phyloP scores from a whole-genome alignment of 805 yeast genomes.

The Yamadazyma laniorum region DNA sequence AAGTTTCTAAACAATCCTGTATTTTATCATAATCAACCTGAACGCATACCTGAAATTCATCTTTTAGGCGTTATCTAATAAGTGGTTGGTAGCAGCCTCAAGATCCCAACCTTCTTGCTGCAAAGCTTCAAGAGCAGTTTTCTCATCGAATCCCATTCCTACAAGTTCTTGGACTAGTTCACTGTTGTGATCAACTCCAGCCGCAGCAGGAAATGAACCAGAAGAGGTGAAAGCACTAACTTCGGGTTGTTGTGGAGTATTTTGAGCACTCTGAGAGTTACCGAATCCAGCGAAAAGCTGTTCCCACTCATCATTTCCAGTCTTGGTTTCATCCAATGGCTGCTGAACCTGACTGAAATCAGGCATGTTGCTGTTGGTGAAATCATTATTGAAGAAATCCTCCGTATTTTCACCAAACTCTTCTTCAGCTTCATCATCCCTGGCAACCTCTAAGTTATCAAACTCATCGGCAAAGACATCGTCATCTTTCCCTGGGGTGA shows the following conservation, averaged over 20 bases:
- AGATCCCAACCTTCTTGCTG: conserved; percentile 69
- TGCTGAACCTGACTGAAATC: conserved; percentile 30
- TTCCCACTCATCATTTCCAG: conserved; percentile 82
- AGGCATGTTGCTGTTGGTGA: conserved; percentile 26
- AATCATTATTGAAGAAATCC: conserved; percentile 25
- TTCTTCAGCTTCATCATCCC: conserved; percentile 28
- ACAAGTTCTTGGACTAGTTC: conserved; percentile 73
- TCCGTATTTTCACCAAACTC: conserved; percentile 18
- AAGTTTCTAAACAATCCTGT: not conserved
- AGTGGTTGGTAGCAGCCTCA: conserved; percentile 82
- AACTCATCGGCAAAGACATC: conserved; percentile 41
- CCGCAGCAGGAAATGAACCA: conserved; percentile 4
- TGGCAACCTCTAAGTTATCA: conserved; percentile 35
- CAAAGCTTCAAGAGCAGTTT: conserved; percentile 67
- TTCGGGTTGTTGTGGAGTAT: conserved; percentile 11
- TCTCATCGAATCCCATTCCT: conserved; percentile 83
- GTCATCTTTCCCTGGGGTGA: no score
- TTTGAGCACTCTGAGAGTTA: conserved; percentile 30
- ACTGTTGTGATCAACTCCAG: not conserved
- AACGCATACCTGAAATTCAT: no score
- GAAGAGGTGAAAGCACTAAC: conserved; percentile 3
- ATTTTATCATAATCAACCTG: not conserved
- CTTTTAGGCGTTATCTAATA: conserved; percentile 69
- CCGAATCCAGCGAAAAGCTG: conserved; percentile 89
- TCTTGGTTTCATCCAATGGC: conserved; percentile 31